Evolutionary conservation across 208 protist species (phyloP), one percentile per base, ranked within the genome.

Genomic region (Acanthamoeba lenticulata): DNA sequence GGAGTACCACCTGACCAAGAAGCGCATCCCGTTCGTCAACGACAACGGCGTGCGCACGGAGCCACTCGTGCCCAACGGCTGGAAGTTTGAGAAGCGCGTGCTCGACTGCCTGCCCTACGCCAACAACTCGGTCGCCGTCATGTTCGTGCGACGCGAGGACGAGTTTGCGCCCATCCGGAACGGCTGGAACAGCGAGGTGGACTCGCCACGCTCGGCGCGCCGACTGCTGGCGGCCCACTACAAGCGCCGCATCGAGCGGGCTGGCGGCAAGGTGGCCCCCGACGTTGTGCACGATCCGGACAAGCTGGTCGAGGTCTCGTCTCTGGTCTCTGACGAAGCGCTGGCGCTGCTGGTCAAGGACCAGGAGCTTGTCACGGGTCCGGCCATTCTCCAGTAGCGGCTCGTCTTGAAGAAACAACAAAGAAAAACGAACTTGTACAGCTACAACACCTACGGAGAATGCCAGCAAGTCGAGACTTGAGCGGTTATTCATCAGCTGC

Each of bases 21-120:
- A 89, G 79, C 27, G 34, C 29, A 89, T 89, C 36, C 79, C 79
- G 29, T 89, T 65, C 52, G 79, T 62, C 29, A 62, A 89, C 52
- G 79, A 89, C 44, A 89, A 89, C 29, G 79, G 79, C 32, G 42
- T 62, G 32, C 44, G 47, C 38, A 89, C 79, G 21, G 52, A 55
- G 32, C 79, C 79, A 3, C 47, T 62, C 4, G 44, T 62, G 29
- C 47, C 52, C 47, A 89, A 89, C 32, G 79, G 79, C 3, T 89
- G 79, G 79, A 89, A 89, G 79, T 89, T 89, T 32, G 79, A 89
- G 52, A 89, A 89, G 52, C 55, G 40, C 79, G 40, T 89, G 47
- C 32, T 89, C 13, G 79, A 89, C 32, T 89, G 79, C 79, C 47
- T 40, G 32, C 79, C 79, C 29, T 55, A 55, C 44, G 79, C 79